Percentiles rank a stretch among this genome's conserved stretches.
phyloP scores from a whole-genome alignment of 176 grass and related monocot species.

The Triticum timopheevii region DNA sequence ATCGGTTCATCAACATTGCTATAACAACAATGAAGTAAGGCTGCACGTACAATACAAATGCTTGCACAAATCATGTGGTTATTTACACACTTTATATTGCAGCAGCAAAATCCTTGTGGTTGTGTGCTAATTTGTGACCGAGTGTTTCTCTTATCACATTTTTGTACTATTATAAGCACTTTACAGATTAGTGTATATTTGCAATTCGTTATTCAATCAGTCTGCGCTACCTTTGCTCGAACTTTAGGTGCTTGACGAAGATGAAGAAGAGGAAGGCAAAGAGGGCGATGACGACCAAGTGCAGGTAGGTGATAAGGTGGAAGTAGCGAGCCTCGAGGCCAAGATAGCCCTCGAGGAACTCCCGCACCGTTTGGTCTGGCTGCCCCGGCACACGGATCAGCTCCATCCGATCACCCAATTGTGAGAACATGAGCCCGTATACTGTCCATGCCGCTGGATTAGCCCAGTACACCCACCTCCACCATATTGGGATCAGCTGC shows the following conservation, averaged over 20 bases:
- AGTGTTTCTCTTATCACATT: neutral
- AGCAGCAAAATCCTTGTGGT: neutral
- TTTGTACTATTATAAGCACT: neutral
- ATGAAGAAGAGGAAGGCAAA: conserved; percentile 46
- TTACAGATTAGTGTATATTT: neutral
- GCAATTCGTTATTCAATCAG: neutral
- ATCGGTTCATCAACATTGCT: neutral
- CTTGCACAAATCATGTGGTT: neutral
- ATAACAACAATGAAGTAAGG: conserved; percentile 1
- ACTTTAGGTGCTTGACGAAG: conserved; percentile 54
- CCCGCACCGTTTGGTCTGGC: conserved; percentile 28
- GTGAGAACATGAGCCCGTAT: conserved; percentile 59
- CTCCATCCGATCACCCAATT: conserved; percentile 34
- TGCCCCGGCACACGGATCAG: conserved; percentile 28
- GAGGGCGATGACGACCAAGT: conserved; percentile 35
- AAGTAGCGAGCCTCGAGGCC: conserved; percentile 34
- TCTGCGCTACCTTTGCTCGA: conserved; percentile 35
- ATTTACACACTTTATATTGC: neutral
- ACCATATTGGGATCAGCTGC: conserved; percentile 61
- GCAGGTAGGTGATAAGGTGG: conserved; percentile 30
- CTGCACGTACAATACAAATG: neutral
- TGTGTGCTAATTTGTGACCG: neutral
- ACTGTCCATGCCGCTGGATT: conserved; percentile 53
- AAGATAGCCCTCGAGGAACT: conserved; percentile 44
- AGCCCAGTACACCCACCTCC: conserved; percentile 59